phyloP scores from a whole-genome alignment of 371 early-diverging fungal genomes.

The Circinella minor region DNA sequence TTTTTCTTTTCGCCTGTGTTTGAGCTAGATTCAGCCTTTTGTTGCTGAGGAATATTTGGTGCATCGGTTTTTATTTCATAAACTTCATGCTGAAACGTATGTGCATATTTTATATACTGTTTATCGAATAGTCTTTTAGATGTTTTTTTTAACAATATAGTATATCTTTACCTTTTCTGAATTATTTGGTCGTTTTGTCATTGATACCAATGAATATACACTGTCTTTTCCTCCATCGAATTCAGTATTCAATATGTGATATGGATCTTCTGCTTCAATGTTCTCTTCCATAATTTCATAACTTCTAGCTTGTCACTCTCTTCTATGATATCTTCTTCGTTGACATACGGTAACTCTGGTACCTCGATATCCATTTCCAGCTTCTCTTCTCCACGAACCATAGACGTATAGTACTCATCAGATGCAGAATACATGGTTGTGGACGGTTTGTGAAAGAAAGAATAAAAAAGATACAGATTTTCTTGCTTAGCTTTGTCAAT shows the following conservation, averaged over 20 bases:
- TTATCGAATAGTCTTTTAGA: not conserved
- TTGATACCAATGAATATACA: not conserved
- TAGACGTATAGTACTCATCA: not conserved
- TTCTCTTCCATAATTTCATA: conserved; percentile 4
- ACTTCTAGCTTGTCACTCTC: conserved; percentile 4
- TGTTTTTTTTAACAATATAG: not conserved
- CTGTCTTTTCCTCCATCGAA: conserved; percentile 4
- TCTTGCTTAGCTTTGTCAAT: not conserved
- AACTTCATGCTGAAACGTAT: conserved; percentile 1
- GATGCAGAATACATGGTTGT: too few species aligned
- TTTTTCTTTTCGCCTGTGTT: not conserved
- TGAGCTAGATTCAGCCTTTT: not conserved
- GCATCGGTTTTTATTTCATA: not conserved
- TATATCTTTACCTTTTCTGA: conserved; percentile 4
- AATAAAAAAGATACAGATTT: not conserved
- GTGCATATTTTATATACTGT: conserved; percentile 1
- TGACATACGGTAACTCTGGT: conserved; percentile 6
- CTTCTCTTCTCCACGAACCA: not conserved
- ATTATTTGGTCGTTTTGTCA: conserved; percentile 4
- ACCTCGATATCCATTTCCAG: not conserved
- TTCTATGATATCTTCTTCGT: not conserved
- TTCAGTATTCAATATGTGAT: not conserved
- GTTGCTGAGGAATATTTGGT: not conserved
- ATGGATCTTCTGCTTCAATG: not conserved
- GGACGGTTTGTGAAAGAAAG: too few species aligned